Conservation (phyloP, 345 rosid genomes). For the Brassica rapa region DNA sequence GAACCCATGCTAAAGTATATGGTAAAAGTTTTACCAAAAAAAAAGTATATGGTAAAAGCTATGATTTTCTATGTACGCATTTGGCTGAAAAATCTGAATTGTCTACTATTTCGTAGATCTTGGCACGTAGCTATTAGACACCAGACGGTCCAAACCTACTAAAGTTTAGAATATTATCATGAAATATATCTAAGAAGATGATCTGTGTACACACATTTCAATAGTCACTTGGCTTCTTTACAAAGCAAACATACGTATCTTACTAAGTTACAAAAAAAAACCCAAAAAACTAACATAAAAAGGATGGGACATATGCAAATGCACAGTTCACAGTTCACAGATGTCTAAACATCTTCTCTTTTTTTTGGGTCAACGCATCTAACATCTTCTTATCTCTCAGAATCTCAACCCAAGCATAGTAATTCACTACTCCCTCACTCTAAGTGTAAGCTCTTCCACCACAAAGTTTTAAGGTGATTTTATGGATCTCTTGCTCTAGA, state of each 20-base stretch:
- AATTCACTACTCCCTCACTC: not conserved
- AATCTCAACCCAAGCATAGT: not conserved
- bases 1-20: not conserved
- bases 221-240: not conserved
- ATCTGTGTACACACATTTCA: not conserved
- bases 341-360: no score
- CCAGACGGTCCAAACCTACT: not conserved
- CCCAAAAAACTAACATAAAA: no score
- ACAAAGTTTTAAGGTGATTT: conserved; percentile 7
- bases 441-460: conserved; percentile 7
- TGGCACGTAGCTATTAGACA: not conserved
- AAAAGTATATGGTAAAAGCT: not conserved
- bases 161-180: not conserved
- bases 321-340: no score
- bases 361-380: no score
- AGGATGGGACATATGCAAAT: no score
- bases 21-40: not conserved
- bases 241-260: not conserved
- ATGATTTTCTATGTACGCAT: not conserved
- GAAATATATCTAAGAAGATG: not conserved
- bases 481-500: not conserved
- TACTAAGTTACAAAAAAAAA: no score
- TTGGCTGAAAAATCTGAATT: not conserved
- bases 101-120: not conserved
- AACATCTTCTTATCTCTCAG: not conserved